Evolutionary conservation across 306 rosid genomes (phyloP).

Genomic region (Hylodesmum podocarpum): DNA sequence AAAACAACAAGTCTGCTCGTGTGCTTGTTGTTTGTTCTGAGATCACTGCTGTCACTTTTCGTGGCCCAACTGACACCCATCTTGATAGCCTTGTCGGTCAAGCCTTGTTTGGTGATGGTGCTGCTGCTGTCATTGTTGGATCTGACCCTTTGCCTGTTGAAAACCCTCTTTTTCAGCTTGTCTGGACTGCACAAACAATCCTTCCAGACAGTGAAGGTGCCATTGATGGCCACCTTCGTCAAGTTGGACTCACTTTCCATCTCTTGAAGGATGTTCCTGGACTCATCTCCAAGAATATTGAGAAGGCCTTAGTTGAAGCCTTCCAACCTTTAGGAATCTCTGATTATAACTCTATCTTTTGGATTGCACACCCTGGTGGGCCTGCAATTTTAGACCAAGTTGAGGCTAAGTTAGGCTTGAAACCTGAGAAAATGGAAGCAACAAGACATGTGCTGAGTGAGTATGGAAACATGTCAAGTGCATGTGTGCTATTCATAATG

Average conservation of each 20-base stretch:
- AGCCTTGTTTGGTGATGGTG: constrained; percentile 33
- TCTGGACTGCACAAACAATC: constrained; percentile 33
- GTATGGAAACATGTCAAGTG: constrained; percentile 40
- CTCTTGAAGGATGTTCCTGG: constrained; percentile 30
- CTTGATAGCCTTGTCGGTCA: constrained; percentile 37
- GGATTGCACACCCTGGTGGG: constrained; percentile 38
- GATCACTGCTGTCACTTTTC: constrained; percentile 25
- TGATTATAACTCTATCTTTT: constrained; percentile 31
- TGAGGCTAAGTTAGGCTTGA: constrained; percentile 28
- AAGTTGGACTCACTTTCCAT: constrained; percentile 32
- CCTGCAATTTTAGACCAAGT: constrained; percentile 34
- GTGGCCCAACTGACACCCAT: constrained; percentile 29
- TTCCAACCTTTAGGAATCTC: constrained; percentile 28
- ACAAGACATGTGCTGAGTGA: constrained; percentile 26
- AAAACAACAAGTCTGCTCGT: constrained; percentile 28
- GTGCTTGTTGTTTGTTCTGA: constrained; percentile 34
- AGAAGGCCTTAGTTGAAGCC: constrained; percentile 23
- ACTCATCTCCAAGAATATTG: constrained; percentile 30
- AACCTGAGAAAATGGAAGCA: constrained; percentile 30
- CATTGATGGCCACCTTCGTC: constrained; percentile 28
- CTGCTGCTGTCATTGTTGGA: constrained; percentile 32
- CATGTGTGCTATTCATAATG: constrained; percentile 27
- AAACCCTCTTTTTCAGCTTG: constrained; percentile 26
- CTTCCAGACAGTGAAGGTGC: constrained; percentile 27
- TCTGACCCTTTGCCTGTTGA: constrained; percentile 28